These are phyloP conservation scores for Phytopythium aichiense DNA, from an alignment of 352 stramenopile genomes.

Conservation along the genomic window DNA sequence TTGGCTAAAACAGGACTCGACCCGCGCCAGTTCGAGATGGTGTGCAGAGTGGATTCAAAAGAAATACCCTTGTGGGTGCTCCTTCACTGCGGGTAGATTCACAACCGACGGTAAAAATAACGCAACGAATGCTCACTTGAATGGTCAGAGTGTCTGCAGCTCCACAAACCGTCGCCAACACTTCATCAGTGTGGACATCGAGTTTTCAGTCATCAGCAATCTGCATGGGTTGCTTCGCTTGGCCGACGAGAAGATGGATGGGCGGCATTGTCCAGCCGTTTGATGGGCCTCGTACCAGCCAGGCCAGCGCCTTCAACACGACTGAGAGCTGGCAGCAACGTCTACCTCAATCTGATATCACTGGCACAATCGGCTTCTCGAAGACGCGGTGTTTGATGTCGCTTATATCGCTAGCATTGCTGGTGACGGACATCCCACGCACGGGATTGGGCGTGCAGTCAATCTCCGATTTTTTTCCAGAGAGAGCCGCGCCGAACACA, in stretches of 20 bases:
- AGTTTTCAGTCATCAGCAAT: neutral
- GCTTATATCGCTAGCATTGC: constrained; percentile 28
- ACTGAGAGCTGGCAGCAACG: neutral
- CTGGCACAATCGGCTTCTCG: constrained; percentile 20
- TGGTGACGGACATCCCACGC: constrained; percentile 49
- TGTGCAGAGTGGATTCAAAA: constrained; percentile 15
- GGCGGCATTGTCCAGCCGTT: neutral
- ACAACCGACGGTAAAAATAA: neutral
- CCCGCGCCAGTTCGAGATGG: constrained; percentile 13
- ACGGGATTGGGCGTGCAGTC: constrained; percentile 30
- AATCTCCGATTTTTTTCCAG: constrained; percentile 21
- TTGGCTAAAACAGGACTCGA: constrained; percentile 15
- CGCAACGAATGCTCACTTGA: neutral
- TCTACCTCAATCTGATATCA: constrained; percentile 22
- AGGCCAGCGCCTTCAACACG: neutral
- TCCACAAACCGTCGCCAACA: neutral
- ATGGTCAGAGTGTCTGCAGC: neutral
- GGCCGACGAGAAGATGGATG: neutral
- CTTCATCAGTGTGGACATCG: neutral
- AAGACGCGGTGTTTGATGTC: constrained; percentile 29
- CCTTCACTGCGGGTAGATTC: constrained; percentile 14
- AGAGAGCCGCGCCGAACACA: constrained; percentile 18
- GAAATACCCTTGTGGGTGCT: constrained; percentile 17
- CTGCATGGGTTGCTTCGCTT: neutral
- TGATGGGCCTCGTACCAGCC: neutral